These are phyloP conservation scores for Trametes gibbosa DNA, from an alignment of 768 basidiomycete species.

Conservation along the genomic window DNA sequence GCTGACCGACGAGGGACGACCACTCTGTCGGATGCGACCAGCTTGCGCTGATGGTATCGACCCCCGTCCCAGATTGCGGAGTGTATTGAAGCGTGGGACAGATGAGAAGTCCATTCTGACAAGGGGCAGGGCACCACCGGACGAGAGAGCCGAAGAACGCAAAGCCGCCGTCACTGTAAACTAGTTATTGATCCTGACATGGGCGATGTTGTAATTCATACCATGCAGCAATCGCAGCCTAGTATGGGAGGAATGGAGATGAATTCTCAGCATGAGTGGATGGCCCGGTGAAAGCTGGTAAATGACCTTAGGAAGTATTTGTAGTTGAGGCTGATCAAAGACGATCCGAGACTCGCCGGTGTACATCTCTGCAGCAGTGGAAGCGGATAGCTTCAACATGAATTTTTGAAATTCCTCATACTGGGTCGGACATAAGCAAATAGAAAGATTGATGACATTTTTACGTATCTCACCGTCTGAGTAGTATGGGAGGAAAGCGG, in stretches of 20 bases:
- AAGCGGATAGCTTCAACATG: neutral
- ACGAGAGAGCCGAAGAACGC: slow-evolving; percentile 1
- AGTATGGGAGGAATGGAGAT: neutral
- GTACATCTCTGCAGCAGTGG: neutral
- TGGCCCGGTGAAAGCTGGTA: neutral
- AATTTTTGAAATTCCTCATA: neutral
- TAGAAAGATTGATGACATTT: neutral
- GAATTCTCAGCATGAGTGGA: neutral
- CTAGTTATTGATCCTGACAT: neutral
- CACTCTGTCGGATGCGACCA: neutral
- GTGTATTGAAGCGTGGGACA: neutral
- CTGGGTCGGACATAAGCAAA: neutral
- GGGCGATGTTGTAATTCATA: neutral
- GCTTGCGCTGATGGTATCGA: neutral
- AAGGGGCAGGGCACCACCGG: neutral
- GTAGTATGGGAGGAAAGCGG: neutral
- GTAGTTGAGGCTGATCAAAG: slow-evolving; percentile 1
- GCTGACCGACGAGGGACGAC: slow-evolving; percentile 4
- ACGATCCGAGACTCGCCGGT: neutral
- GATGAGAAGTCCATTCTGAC: slow-evolving; percentile 4
- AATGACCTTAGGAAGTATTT: slow-evolving; percentile 1
- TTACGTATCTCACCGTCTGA: neutral
- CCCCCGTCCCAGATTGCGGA: neutral
- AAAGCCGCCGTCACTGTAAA: slow-evolving; percentile 5
- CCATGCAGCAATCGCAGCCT: slow-evolving; percentile 5